These are phyloP conservation scores for Fusarium sublunatum DNA, from an alignment of 2,329 filamentous ascomycete genomes.

Conservation along the genomic window DNA sequence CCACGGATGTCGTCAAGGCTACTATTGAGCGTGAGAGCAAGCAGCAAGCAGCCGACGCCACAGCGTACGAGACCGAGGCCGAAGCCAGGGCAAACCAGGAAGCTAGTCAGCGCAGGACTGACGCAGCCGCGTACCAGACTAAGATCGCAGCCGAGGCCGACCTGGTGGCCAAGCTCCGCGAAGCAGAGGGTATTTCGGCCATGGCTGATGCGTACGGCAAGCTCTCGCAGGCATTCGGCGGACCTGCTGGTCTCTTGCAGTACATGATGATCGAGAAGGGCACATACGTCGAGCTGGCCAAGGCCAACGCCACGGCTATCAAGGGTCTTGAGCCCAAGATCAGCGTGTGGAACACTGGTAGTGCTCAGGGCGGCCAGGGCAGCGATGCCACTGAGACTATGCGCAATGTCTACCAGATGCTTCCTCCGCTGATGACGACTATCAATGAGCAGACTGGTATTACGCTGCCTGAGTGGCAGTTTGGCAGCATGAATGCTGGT, in stretches of 20 bases:
- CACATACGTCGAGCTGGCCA: constrained; percentile 80
- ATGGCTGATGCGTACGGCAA: constrained; percentile 85
- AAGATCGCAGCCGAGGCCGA: constrained; percentile 65
- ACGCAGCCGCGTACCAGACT: constrained; percentile 64
- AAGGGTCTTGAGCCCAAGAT: constrained; percentile 87
- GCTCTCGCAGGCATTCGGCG: constrained; percentile 78
- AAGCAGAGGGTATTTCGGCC: constrained; percentile 80
- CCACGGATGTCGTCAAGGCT: constrained; percentile 81
- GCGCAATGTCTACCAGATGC: constrained; percentile 84
- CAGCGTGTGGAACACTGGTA: constrained; percentile 87
- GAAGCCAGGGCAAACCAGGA: constrained; percentile 68
- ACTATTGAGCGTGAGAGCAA: constrained; percentile 74
- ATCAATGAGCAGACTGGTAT: constrained; percentile 93
- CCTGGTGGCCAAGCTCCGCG: constrained; percentile 71
- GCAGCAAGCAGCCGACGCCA: constrained; percentile 74
- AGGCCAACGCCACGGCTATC: constrained; percentile 81
- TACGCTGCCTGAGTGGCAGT: constrained; percentile 80
- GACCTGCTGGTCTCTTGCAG: constrained; percentile 80
- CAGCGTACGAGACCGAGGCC: constrained; percentile 72
- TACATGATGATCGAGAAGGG: constrained; percentile 90
- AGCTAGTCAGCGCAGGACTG: constrained; percentile 62
- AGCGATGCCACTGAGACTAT: constrained; percentile 69
- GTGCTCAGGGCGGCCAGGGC: constrained; percentile 54
- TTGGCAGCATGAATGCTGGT: constrained; percentile 59
- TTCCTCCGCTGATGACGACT: constrained; percentile 84